Evolutionary conservation across 2,329 filamentous ascomycete species (phyloP).

Genomic region (Microdochium paspali): DNA sequence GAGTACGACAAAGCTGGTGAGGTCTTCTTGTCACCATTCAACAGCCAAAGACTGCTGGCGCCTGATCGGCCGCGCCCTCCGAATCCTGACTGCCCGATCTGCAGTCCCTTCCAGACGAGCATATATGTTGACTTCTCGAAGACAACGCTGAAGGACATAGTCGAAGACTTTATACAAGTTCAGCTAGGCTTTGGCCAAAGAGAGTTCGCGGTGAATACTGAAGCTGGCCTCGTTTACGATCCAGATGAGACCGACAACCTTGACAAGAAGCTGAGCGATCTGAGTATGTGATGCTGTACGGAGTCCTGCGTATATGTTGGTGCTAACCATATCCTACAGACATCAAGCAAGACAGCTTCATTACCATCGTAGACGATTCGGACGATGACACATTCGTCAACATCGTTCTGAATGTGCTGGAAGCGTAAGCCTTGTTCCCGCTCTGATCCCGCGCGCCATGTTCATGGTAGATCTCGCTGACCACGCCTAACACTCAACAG

Average conservation of each 20-base stretch:
- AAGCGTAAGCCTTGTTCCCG: constrained; percentile 37
- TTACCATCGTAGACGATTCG: constrained; percentile 80
- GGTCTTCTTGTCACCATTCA: constrained; percentile 71
- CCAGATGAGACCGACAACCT: constrained; percentile 83
- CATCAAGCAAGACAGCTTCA: constrained; percentile 62
- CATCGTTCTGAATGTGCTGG: constrained; percentile 61
- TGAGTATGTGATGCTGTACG: constrained; percentile 39
- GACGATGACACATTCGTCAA: constrained; percentile 69
- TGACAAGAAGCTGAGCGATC: constrained; percentile 64
- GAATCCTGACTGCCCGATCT: constrained; percentile 76
- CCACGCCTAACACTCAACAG: constrained; percentile 17
- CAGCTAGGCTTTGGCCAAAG: constrained; percentile 68
- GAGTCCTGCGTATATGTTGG: constrained; percentile 4
- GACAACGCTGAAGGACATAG: constrained; percentile 70
- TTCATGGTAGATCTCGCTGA: constrained; percentile 14
- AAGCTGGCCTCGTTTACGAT: constrained; percentile 76
- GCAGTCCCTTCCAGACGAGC: constrained; percentile 61
- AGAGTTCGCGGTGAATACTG: constrained; percentile 70
- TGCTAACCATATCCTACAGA: constrained; percentile 30
- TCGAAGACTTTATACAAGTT: constrained; percentile 61
- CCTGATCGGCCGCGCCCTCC: constrained; percentile 51
- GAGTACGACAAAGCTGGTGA: constrained; percentile 67
- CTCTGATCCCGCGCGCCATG: constrained; percentile 7
- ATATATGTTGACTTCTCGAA: constrained; percentile 58
- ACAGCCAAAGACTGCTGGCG: constrained; percentile 46